Evolutionary conservation across 352 stramenopile genomes (phyloP).

Genomic region (Pythium aquatile): DNA sequence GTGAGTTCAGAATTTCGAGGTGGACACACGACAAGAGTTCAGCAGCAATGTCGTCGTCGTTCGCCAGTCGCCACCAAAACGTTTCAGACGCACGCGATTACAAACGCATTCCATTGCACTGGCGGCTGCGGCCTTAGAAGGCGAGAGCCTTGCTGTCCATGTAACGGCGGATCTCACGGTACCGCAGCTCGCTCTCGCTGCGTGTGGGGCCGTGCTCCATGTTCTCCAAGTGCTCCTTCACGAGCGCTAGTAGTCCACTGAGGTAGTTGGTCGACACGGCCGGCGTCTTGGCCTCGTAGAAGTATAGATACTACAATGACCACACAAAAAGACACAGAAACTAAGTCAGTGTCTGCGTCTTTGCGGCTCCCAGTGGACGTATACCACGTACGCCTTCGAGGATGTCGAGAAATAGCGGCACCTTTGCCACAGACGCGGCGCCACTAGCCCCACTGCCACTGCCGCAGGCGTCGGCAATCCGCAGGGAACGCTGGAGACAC

Average conservation of each 20-base stretch:
- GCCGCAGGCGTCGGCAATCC: conserved; percentile 92
- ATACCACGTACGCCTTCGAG: conserved; percentile 76
- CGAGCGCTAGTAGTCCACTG: conserved; percentile 74
- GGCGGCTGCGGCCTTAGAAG: conserved; percentile 8
- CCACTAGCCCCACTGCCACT: conserved; percentile 6
- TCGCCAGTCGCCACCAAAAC: too few species aligned
- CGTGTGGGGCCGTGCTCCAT: conserved; percentile 71
- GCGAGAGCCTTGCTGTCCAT: conserved; percentile 53
- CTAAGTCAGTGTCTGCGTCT: conserved; percentile 37
- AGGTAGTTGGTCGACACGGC: conserved; percentile 77
- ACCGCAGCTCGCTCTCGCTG: conserved; percentile 81
- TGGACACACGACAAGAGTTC: too few species aligned
- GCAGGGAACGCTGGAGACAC: conserved; percentile 95
- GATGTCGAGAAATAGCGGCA: conserved; percentile 96
- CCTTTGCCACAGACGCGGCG: conserved; percentile 78
- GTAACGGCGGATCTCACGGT: conserved; percentile 79
- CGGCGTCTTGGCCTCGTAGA: conserved; percentile 86
- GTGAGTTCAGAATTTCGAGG: too few species aligned
- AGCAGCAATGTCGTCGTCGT: too few species aligned
- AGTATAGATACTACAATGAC: conserved; percentile 93
- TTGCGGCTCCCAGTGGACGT: background rate
- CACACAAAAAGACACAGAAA: too few species aligned
- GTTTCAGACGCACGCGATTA: background rate
- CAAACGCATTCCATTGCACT: background rate
- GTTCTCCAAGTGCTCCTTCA: conserved; percentile 93